Conservation (phyloP, 345 rosid species). For the Rubroshorea leprosula region DNA sequence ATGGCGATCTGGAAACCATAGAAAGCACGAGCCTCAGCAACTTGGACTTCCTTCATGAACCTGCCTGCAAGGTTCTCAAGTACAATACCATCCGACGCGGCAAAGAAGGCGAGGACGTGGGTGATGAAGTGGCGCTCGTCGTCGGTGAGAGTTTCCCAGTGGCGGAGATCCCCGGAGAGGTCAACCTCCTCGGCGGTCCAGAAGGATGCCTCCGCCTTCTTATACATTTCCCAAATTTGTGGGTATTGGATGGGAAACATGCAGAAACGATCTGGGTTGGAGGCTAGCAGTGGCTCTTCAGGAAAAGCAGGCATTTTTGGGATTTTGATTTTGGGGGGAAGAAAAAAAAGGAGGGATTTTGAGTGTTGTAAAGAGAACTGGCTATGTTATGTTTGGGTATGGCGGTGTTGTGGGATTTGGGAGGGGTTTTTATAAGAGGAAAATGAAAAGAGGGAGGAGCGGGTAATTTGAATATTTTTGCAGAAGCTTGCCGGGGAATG, state of each 20-base stretch:
- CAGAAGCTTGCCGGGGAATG: conserved; percentile 30
- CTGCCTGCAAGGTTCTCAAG: conserved; percentile 80
- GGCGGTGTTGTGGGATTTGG: not conserved
- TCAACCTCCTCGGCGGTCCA: conserved; percentile 99
- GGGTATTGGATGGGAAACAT: conserved; percentile 96
- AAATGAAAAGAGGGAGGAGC: conserved; percentile 9
- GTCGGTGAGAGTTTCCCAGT: conserved; percentile 66
- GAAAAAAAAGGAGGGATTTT: no score
- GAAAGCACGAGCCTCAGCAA: conserved; percentile 94
- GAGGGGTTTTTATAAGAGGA: not conserved
- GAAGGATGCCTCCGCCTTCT: conserved; percentile 94
- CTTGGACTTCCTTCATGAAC: conserved; percentile 91
- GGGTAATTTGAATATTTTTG: conserved; percentile 6
- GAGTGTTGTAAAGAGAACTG: no score
- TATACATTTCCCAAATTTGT: conserved; percentile 95
- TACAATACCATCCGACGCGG: conserved; percentile 91
- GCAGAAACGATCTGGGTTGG: conserved; percentile 77
- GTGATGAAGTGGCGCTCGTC: conserved; percentile 80
- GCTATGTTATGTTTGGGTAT: not conserved
- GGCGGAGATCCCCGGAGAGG: conserved; percentile 65
- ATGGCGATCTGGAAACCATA: conserved; percentile 97
- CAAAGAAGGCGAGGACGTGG: conserved; percentile 95
- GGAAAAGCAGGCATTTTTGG: conserved; percentile 65
- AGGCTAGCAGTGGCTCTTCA: conserved; percentile 78
- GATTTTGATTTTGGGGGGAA: no score